These are phyloP conservation scores for Lasiosphaeria ovina DNA, from an alignment of 495 filamentous ascomycete species.

Conservation along the genomic window DNA sequence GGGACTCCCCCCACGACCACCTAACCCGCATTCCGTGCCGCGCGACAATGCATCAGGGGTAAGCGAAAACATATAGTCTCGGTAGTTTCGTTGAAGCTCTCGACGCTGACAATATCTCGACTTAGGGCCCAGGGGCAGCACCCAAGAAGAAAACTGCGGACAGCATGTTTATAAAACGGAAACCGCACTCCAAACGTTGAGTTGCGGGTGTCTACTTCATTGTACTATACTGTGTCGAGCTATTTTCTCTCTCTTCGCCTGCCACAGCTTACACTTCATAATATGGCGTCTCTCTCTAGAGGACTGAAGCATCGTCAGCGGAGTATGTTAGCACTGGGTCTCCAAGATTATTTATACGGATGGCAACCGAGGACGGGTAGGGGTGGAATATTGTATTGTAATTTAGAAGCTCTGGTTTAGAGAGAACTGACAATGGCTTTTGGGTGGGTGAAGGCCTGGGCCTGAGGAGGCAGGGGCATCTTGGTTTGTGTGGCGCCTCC, in stretches of 20 bases:
- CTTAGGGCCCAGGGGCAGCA: constrained; percentile 27
- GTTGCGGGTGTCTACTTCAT: background rate
- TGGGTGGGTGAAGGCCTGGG: too few species aligned
- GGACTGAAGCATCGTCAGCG: background rate
- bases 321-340: too few species aligned
- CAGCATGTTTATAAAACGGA: constrained; percentile 46
- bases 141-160: constrained; percentile 29
- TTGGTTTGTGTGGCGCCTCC: background rate
- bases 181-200: constrained; percentile 31
- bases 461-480: too few species aligned
- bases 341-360: too few species aligned
- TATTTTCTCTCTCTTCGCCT: background rate
- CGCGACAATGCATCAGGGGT: too few species aligned
- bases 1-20: constrained; percentile 21
- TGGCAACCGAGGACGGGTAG: too few species aligned
- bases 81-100: background rate
- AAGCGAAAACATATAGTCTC: background rate
- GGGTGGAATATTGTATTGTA: background rate
- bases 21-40: constrained; percentile 14
- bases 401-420: background rate
- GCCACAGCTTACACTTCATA: background rate
- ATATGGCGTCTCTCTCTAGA: background rate
- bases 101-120: background rate
- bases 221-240: background rate
- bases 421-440: too few species aligned